phyloP scores from a whole-genome alignment of 2,329 filamentous ascomycete species.

The Trichoderma endophyticum region DNA sequence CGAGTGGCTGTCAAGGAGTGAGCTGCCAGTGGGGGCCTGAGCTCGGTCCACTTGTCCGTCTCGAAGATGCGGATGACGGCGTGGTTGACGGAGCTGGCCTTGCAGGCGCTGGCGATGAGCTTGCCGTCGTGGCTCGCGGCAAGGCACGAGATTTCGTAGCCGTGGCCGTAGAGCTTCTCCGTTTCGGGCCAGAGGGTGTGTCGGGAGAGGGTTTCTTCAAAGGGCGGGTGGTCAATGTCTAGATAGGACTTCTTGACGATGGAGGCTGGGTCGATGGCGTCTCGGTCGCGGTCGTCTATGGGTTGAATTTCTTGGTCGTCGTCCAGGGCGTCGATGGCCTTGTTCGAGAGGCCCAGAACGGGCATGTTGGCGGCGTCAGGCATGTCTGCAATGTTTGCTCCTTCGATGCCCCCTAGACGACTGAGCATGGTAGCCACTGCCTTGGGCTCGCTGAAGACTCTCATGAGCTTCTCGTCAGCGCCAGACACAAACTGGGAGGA shows the following conservation, averaged over 20 bases:
- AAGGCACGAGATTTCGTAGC: constrained; percentile 90
- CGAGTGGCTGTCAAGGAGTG: constrained; percentile 85
- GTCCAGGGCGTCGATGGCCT: constrained; percentile 66
- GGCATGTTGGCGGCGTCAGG: constrained; percentile 93
- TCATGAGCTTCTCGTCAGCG: constrained; percentile 95
- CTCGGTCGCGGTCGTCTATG: constrained; percentile 48
- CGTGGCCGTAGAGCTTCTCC: constrained; percentile 96
- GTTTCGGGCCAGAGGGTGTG: constrained; percentile 93
- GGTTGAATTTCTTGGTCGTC: constrained; percentile 46
- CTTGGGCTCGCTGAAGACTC: constrained; percentile 87
- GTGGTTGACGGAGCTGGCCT: constrained; percentile 87
- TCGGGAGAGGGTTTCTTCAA: constrained; percentile 84
- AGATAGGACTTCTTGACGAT: constrained; percentile 59
- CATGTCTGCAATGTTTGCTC: constrained; percentile 45
- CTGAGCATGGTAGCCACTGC: constrained; percentile 73
- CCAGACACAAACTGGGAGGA: constrained; percentile 82
- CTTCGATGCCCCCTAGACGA: constrained; percentile 61
- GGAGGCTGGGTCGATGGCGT: constrained; percentile 54
- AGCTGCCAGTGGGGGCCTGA: constrained; percentile 76
- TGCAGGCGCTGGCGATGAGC: constrained; percentile 86
- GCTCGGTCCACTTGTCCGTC: constrained; percentile 80
- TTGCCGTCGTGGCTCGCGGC: constrained; percentile 71
- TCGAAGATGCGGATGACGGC: constrained; percentile 92
- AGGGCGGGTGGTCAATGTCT: constrained; percentile 69
- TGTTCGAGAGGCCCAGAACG: constrained; percentile 92